Percentiles rank a stretch among this genome's conserved stretches.
Conservation (phyloP, 177 flowering plant species). For the Tripterygium wilfordii region DNA sequence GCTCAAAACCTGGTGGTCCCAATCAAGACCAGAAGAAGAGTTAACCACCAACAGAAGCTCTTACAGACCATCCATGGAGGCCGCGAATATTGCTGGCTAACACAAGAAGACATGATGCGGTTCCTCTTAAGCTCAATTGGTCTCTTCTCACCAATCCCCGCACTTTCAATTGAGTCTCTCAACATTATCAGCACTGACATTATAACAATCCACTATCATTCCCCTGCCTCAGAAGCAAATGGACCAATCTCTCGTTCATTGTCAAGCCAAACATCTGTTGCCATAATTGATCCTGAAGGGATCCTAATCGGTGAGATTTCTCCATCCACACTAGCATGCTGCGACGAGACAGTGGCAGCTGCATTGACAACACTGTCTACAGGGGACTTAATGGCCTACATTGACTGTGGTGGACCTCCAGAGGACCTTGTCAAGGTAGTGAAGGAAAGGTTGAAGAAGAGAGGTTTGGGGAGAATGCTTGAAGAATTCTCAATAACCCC, state of each 20-base stretch:
- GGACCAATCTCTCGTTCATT: slow-evolving; percentile 43
- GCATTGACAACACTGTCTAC: slow-evolving; percentile 74
- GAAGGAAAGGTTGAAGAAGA: slow-evolving; percentile 44
- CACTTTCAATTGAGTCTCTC: slow-evolving; percentile 52
- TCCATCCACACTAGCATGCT: slow-evolving; percentile 60
- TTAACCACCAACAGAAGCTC: slow-evolving; percentile 26
- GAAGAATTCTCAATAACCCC: slow-evolving; percentile 15
- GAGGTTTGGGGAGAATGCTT: slow-evolving; percentile 39
- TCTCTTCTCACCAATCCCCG: slow-evolving; percentile 62
- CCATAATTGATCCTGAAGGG: slow-evolving; percentile 56
- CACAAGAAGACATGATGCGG: slow-evolving; percentile 73
- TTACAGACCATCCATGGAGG: slow-evolving; percentile 34
- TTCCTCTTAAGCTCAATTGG: slow-evolving; percentile 77
- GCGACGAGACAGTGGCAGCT: slow-evolving; percentile 70
- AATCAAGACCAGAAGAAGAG: slow-evolving; percentile 36
- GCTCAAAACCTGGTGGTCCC: slow-evolving; percentile 83
- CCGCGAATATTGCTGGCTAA: slow-evolving; percentile 78
- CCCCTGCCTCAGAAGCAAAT: slow-evolving; percentile 53
- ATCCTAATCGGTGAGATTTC: slow-evolving; percentile 78
- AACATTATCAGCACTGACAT: slow-evolving; percentile 45
- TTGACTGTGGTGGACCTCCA: slow-evolving; percentile 82
- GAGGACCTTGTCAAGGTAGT: slow-evolving; percentile 53
- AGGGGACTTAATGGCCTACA: slow-evolving; percentile 83
- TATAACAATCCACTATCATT: slow-evolving; percentile 41
- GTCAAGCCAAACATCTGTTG: slow-evolving; percentile 61